phyloP scores from a whole-genome alignment of 164 flowering plant genomes.

The Aristolochia fimbriata region DNA sequence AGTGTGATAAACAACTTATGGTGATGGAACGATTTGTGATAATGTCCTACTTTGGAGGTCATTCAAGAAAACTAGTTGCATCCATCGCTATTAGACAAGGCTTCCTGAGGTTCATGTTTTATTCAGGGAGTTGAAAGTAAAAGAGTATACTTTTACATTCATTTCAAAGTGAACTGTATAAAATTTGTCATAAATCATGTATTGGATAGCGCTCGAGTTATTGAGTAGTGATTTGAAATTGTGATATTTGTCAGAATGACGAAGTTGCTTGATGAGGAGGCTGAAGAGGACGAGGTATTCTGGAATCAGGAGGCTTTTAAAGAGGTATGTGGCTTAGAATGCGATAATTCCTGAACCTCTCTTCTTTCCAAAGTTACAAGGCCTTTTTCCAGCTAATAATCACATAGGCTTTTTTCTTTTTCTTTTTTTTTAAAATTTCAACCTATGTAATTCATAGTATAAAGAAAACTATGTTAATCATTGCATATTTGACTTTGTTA shows the following conservation, averaged over 20 bases:
- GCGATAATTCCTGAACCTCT: too few relatives aligned
- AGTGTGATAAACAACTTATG: too few relatives aligned
- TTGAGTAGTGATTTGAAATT: background rate
- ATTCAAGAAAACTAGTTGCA: too few relatives aligned
- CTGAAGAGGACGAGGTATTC: conserved; percentile 77
- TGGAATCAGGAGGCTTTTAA: conserved; percentile 98
- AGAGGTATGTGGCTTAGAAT: conserved; percentile 35
- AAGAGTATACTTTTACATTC: background rate
- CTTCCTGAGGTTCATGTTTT: too few relatives aligned
- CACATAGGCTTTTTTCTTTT: too few relatives aligned
- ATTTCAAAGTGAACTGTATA: background rate
- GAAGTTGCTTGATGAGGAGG: conserved; percentile 84
- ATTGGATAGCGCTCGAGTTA: background rate
- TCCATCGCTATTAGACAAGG: too few relatives aligned
- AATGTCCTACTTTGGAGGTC: too few relatives aligned
- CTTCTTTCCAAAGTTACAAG: too few relatives aligned
- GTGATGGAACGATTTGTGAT: too few relatives aligned
- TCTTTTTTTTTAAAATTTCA: too few relatives aligned
- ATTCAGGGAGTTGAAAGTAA: background rate
- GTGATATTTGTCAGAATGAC: conserved; percentile 42
- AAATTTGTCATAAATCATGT: background rate
- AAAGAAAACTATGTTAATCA: background rate
- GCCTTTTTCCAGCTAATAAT: too few relatives aligned
- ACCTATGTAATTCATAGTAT: too few relatives aligned
- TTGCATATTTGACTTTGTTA: background rate